Conservation (phyloP, 1,284 basidiomycete species). For the Ceratobasidium sp. region DNA sequence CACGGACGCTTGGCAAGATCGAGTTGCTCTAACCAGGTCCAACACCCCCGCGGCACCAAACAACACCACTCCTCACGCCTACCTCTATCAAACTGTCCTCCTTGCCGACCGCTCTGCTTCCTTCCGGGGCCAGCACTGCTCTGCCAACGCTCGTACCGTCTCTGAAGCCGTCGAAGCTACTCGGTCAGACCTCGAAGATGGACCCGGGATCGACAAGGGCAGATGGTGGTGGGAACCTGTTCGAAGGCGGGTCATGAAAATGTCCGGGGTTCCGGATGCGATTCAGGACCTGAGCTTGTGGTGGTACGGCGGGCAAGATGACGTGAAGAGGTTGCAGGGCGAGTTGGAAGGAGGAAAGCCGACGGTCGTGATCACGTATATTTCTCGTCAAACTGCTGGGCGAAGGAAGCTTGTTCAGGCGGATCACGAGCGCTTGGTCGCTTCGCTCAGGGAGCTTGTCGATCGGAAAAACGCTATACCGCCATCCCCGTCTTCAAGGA, state of each 20-base stretch:
- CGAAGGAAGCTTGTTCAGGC: conserved; percentile 42
- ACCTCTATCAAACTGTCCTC: conserved; percentile 41
- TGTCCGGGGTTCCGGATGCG: conserved; percentile 31
- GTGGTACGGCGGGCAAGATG: conserved; percentile 26
- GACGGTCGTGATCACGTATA: conserved; percentile 46
- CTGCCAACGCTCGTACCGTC: conserved; percentile 40
- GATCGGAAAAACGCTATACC: conserved; percentile 21
- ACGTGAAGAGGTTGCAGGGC: not conserved
- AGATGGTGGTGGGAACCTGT: conserved; percentile 45
- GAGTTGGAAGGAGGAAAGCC: not conserved
- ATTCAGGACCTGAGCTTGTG: conserved; percentile 20
- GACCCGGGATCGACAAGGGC: conserved; percentile 21
- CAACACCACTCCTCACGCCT: conserved; percentile 21
- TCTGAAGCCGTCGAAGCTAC: conserved; percentile 43
- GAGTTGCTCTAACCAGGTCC: conserved; percentile 37
- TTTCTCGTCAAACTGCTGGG: conserved; percentile 45
- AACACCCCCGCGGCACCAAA: conserved; percentile 5
- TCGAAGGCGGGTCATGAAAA: conserved; percentile 40
- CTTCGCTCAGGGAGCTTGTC: conserved; percentile 41
- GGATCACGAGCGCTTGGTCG: conserved; percentile 46
- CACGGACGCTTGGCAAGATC: conserved; percentile 41
- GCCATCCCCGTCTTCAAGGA: not conserved
- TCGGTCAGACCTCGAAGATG: conserved; percentile 31
- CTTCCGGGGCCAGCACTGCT: conserved; percentile 37
- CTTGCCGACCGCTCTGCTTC: conserved; percentile 45